Evolutionary conservation across 306 rosid genomes (phyloP).

Genomic region (Casuarina cunninghamiana): DNA sequence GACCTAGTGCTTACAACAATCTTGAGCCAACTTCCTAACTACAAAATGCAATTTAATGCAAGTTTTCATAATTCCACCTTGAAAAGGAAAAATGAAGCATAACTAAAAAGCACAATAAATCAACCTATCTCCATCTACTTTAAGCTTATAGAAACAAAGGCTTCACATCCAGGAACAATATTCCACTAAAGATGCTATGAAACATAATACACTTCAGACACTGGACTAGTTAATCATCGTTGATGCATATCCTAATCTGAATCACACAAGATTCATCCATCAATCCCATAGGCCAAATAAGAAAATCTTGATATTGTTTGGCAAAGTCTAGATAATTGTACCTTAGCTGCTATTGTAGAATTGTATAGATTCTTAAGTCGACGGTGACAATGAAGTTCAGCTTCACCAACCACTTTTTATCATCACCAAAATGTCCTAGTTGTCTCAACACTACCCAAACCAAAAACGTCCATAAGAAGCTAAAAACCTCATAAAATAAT

Average conservation of each 20-base stretch:
- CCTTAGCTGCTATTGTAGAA: constrained; percentile 86
- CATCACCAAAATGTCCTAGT: constrained; percentile 70
- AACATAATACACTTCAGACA: constrained; percentile 26
- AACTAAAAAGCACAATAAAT: constrained; percentile 20
- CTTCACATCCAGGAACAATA: constrained; percentile 78
- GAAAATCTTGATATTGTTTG: background rate
- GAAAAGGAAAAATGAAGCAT: constrained; percentile 26
- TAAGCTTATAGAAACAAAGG: constrained; percentile 59
- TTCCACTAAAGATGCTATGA: constrained; percentile 81
- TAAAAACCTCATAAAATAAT: constrained; percentile 11
- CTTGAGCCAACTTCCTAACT: constrained; percentile 78
- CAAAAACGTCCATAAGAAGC: constrained; percentile 27
- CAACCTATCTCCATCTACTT: constrained; percentile 89
- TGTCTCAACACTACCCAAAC: constrained; percentile 76
- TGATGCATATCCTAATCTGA: constrained; percentile 3
- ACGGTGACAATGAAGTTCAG: constrained; percentile 65
- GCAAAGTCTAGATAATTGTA: constrained; percentile 20
- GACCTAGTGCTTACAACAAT: constrained; percentile 56
- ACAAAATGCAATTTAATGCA: constrained; percentile 23
- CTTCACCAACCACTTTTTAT: constrained; percentile 65
- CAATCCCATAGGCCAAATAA: background rate
- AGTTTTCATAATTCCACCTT: constrained; percentile 31
- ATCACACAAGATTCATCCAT: background rate
- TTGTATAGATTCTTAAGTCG: constrained; percentile 73
- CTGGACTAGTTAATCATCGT: constrained; percentile 8